Conservation (phyloP, 1,139 yeast species). For the Pichia sp. region DNA sequence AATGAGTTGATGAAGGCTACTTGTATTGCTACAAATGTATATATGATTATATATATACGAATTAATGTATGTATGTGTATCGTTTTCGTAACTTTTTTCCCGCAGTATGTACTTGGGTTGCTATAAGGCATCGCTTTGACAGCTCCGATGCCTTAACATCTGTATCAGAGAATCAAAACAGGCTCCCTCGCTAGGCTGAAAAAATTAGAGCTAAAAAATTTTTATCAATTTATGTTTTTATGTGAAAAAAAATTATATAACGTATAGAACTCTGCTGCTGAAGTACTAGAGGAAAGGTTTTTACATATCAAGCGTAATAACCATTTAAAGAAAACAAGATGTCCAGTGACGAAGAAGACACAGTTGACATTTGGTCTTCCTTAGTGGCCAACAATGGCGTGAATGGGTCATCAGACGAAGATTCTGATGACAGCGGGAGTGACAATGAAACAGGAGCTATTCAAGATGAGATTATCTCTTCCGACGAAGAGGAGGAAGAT, state of each 20-base stretch:
- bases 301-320: not conserved
- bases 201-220: not conserved
- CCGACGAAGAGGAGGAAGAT: conserved; percentile 36
- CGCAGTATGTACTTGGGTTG: not conserved
- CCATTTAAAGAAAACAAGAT: not conserved
- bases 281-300: too few relatives aligned
- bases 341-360: conserved; percentile 51
- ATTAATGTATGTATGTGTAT: not conserved
- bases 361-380: conserved; percentile 60
- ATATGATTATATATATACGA: too few relatives aligned
- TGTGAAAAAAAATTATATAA: too few relatives aligned
- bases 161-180: too few relatives aligned
- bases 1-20: not conserved
- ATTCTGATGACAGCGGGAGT: conserved; percentile 34
- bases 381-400: conserved; percentile 38
- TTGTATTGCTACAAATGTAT: not conserved
- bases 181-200: not conserved
- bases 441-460: conserved; percentile 35
- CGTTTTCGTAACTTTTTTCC: not conserved
- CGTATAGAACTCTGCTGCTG: too few relatives aligned
- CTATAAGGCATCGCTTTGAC: not conserved
- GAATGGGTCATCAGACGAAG: not conserved
- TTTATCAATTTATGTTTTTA: not conserved
- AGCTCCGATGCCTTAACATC: too few relatives aligned
- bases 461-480: conserved; percentile 57